A percentile compares a stretch with the other conserved stretches of the same genome.
Evolutionary conservation across 2,329 filamentous ascomycete species (phyloP).

Genomic region (Alternaria sp.): DNA sequence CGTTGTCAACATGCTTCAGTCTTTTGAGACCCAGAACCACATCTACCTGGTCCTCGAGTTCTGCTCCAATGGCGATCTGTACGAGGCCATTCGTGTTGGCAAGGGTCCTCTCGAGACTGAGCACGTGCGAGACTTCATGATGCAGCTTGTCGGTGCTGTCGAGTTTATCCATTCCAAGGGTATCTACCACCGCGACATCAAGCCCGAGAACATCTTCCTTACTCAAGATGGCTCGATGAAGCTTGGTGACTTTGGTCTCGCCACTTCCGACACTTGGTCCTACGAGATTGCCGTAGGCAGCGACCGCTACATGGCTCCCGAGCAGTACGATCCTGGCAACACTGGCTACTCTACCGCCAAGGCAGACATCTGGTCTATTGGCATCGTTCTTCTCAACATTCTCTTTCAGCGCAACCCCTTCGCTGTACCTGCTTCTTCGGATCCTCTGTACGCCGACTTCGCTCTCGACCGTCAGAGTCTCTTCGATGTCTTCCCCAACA

Average conservation of each 20-base stretch:
- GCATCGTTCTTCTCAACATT: conserved; percentile 94
- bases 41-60: conserved; percentile 94
- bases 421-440: conserved; percentile 85
- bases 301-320: conserved; percentile 98
- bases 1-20: conserved; percentile 90
- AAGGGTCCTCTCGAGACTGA: conserved; percentile 92
- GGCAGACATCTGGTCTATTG: conserved; percentile 96
- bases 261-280: conserved; percentile 88
- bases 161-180: conserved; percentile 90
- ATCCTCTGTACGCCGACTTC: conserved; percentile 92
- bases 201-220: conserved; percentile 98
- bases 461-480: conserved; percentile 91
- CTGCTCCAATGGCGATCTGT: conserved; percentile 93
- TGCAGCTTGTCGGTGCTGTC: conserved; percentile 88
- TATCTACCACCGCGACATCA: conserved; percentile 97
- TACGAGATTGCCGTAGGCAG: conserved; percentile 94
- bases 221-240: conserved; percentile 89
- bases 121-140: conserved; percentile 96
- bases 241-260: conserved; percentile 94
- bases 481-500: conserved; percentile 97
- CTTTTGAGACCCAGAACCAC: conserved; percentile 91
- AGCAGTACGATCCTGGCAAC: conserved; percentile 91
- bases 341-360: conserved; percentile 90
- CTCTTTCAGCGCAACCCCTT: conserved; percentile 98
- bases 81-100: conserved; percentile 92